Base-by-base conservation (phyloP, 768 basidiomycete species). In the Mycena floridula region DNA sequence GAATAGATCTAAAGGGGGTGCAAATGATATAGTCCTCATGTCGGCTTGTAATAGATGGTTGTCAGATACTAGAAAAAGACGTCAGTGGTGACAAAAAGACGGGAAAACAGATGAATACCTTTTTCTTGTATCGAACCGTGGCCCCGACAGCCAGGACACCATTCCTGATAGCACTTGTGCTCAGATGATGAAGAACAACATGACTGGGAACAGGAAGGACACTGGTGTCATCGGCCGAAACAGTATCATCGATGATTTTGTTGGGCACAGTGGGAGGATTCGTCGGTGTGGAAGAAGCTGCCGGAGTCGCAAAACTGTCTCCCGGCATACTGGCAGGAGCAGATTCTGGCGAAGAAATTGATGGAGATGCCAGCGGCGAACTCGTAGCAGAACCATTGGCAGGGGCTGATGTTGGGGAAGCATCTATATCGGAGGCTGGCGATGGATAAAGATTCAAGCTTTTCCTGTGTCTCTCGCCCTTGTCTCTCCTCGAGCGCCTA, bases 181-280 rank as follows among this genome's bases (percentile, higher is more conserved):
- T 89, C 55, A 98, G 65, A 63, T 98, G 94, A 54, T 96, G 92
- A 51, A 98, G 68, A 20, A 97, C 91, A 27, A 91, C 90, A 67
- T 97, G 94, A 27, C 82, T 86, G 18, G 94, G 94, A 18, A 96
- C 90, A 13, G 95, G 86, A 50, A 98, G 64, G 45, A 98, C 91
- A 39, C 84, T 85, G 42, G 80, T 86, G 57, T 98, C 94, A 63
- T 98, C 94, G 15, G 81, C 77, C 56, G 83, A 51, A n/a, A 74
- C 67, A 0, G 69, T 65, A 53, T 64, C 64, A 39, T 62, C 63
- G 9, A 56, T 52, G 11, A 50, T 49, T 0, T 40, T 48, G 9
- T 44, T 49, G 21, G 40, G 25, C 4, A 32, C 13, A 11, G 40
- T 15, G 2, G 42, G 35, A 18, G 65, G 55, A 38, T 56, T 58